Base-by-base conservation (phyloP, 345 rosid species). In the Eucalyptus shirleyi region DNA sequence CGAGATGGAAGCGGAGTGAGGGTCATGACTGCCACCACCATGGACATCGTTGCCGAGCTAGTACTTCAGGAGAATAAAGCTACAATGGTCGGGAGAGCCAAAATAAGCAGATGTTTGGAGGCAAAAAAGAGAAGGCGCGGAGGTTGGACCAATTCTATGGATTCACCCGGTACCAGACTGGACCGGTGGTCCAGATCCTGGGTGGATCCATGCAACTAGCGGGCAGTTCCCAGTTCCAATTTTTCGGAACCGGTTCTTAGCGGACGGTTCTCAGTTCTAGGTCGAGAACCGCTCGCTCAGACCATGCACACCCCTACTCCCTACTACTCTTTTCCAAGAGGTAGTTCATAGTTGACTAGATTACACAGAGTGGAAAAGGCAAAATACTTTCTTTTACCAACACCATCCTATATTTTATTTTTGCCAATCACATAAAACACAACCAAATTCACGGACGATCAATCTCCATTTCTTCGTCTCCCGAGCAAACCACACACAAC, bases 261-360 rank as follows among this genome's bases (percentile, higher is more conserved):
- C 4, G 4, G 4, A 1, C 21, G 4, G 53, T 50, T 50, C 21
- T 50, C 2, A 50, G 21, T 50, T 50, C 21, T 50, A 50, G 19
- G 8, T 50, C 0, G 3, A 1, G 4, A 50, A 50, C 53, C 8
- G 2, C 4, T 19, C 53, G 4, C 53, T 3, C 19, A 3, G 21
- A 50, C 21, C 21, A 50, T 17, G 8, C 8, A n/a, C n/a, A n/a
- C n/a, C n/a, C n/a, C n/a, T n/a, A n/a, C 8, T 50, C 53, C 53
- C 53, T 50, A 50, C 53, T 50, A 72, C 82, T 34, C 26, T 72
- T 72, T 69, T 72, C 24, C 45, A 72, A 72, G 45, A 72, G 45
- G 45, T 72, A 72, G 82, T 14, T 72, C 44, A 72, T 5, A 37
- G 82, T 9, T 37, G 45, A 55, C 45, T 34, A 19, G 44, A 72